Base-by-base conservation (phyloP, 441 rosid genomes). In the Cnidoscolus chayamansa region DNA sequence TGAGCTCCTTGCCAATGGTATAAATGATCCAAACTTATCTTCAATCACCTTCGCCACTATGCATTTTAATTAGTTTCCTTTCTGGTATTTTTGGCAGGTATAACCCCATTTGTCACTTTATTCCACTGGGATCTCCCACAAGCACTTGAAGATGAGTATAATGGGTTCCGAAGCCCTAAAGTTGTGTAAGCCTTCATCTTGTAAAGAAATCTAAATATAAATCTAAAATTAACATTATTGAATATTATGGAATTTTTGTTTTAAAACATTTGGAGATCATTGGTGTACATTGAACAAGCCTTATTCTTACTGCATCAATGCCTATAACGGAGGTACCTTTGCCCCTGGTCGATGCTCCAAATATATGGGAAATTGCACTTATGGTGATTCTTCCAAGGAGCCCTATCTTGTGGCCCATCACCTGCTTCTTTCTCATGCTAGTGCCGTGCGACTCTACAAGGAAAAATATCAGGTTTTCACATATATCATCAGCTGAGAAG, bases 1-100 rank as follows among this genome's bases (percentile, higher is more conserved):
- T 13, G 85, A 82, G 70, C 90, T 88, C 19, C 54, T 86, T 17
- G 77, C 84, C n/a, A 85, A 81, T 12, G 89, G 89, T 88, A 19
- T 35, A 4, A 35, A 35, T 35, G 2, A 35, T 35, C 25, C 20
- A 68, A 10, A 31, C 37, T 30, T 9, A 25, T 25, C 7, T 10
- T 31, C 10, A 16, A 12, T 40, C 1, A 16, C 3, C 20, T 50
- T 10, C n/a, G 19, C 35, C 9, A 54, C 49, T 0, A 20, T 61
- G 19, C 2, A 32, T 32, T 11, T 31, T 15, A 30, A 31, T 31
- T 11, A 7, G 12, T 51, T 16, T 19, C 50, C 30, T 11, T 50
- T 31, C 37, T 35, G 37, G 4, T 35, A 35, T 4, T 35, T 13
- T 54, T 1, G n/a, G 31, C 55, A 74, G 77, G 79, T 19, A 49